Evolutionary conservation across 164 flowering plant species (phyloP).

Genomic region (Taxillus chinensis): DNA sequence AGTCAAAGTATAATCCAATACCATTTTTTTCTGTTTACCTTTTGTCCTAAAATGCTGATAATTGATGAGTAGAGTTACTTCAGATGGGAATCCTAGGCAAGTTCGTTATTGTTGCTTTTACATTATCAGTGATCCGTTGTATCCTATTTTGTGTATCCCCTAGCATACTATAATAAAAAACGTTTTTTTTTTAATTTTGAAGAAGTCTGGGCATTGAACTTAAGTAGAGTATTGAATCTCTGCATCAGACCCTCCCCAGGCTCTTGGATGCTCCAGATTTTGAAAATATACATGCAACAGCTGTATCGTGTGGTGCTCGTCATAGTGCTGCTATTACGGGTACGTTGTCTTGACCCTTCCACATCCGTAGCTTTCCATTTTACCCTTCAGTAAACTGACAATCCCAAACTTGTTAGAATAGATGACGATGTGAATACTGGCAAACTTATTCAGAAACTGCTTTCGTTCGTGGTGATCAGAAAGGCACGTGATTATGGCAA

Average conservation of each 20-base stretch:
- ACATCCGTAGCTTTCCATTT: no score
- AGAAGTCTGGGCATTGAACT: slow-evolving; percentile 1
- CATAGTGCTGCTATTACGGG: slow-evolving; percentile 81
- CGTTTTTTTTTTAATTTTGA: not conserved
- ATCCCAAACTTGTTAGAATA: no score
- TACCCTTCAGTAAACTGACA: no score
- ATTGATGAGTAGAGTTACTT: not conserved
- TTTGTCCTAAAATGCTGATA: not conserved
- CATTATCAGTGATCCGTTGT: not conserved
- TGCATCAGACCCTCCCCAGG: slow-evolving; percentile 65
- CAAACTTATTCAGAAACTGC: no score
- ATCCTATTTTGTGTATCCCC: not conserved
- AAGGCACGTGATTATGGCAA: no score
- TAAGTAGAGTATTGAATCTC: slow-evolving; percentile 8
- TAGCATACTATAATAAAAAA: no score
- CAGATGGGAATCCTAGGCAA: not conserved
- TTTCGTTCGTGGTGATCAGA: no score
- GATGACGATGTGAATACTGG: no score
- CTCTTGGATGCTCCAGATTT: slow-evolving; percentile 71
- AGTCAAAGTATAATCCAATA: not conserved
- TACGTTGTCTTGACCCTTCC: slow-evolving; percentile 9
- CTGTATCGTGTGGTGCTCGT: slow-evolving; percentile 86
- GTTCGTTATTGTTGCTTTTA: not conserved
- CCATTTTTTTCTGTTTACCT: not conserved
- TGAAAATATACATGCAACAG: slow-evolving; percentile 55